phyloP scores from a whole-genome alignment of 164 flowering plant species.

The Echeveria elegans region DNA sequence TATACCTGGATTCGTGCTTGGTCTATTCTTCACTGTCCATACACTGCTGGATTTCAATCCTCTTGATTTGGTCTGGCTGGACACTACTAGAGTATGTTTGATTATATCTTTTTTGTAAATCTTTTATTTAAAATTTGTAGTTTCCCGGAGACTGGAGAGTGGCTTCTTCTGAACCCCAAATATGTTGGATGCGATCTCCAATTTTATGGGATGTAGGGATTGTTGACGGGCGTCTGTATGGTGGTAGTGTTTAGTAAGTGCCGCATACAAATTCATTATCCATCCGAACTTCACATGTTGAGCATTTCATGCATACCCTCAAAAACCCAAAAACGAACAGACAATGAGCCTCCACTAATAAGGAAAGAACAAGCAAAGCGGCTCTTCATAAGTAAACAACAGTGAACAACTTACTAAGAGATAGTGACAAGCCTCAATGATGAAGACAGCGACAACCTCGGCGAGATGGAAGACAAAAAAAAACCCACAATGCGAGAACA shows the following conservation, averaged over 20 bases:
- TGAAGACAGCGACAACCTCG: too few species aligned
- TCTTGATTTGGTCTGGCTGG: slow-evolving; percentile 96
- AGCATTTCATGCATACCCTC: too few species aligned
- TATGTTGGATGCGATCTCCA: background rate
- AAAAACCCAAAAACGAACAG: too few species aligned
- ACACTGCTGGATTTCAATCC: slow-evolving; percentile 98
- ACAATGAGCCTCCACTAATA: too few species aligned
- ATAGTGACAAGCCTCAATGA: too few species aligned
- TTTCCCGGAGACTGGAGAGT: background rate
- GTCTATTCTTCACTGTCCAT: slow-evolving; percentile 94
- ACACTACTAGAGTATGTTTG: slow-evolving; percentile 61
- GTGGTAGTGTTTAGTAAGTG: background rate
- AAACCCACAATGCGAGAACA: too few species aligned
- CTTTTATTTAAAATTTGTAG: background rate
- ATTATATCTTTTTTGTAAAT: background rate
- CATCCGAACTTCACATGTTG: too few species aligned
- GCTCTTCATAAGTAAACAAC: too few species aligned
- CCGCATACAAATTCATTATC: too few species aligned
- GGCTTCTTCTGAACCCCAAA: background rate
- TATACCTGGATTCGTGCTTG: slow-evolving; percentile 96
- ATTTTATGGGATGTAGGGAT: background rate
- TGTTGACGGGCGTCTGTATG: background rate
- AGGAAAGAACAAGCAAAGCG: too few species aligned
- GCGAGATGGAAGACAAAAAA: too few species aligned
- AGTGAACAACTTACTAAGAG: too few species aligned